Conservation (phyloP, 192 early-diverging fungal species). For the Coemansia sp. region DNA sequence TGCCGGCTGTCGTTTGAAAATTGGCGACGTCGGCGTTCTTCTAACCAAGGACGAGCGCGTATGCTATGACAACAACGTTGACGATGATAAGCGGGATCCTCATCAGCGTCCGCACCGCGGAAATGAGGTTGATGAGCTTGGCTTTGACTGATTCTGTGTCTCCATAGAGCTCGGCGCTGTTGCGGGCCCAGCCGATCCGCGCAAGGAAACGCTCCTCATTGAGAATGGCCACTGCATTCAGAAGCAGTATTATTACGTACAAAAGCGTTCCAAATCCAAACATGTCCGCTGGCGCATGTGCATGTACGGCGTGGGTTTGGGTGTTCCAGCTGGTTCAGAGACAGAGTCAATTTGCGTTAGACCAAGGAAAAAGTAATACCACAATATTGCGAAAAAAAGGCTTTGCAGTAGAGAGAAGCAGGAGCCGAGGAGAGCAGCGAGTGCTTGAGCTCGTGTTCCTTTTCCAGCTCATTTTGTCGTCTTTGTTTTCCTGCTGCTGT, state of each 20-base stretch:
- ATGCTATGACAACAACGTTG: conserved; percentile 79
- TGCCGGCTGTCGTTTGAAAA: neutral
- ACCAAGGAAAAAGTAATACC: too few relatives aligned
- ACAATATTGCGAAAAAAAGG: too few relatives aligned
- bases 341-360: neutral
- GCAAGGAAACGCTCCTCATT: conserved; percentile 93
- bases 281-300: conserved; percentile 17
- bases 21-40: neutral
- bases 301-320: neutral
- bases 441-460: too few relatives aligned
- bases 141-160: conserved; percentile 71
- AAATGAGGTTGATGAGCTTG: conserved; percentile 84
- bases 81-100: conserved; percentile 81
- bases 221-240: conserved; percentile 87
- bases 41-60: conserved; percentile 79
- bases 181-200: conserved; percentile 72
- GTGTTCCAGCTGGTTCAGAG: neutral
- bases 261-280: conserved; percentile 77
- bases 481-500: too few relatives aligned
- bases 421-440: too few relatives aligned
- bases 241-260: conserved; percentile 74
- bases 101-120: conserved; percentile 85
- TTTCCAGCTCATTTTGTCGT: too few relatives aligned
- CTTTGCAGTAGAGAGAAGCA: too few relatives aligned
- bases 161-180: conserved; percentile 63